Base-by-base conservation (phyloP, 2,329 filamentous ascomycete genomes). In the Fusarium sp. region DNA sequence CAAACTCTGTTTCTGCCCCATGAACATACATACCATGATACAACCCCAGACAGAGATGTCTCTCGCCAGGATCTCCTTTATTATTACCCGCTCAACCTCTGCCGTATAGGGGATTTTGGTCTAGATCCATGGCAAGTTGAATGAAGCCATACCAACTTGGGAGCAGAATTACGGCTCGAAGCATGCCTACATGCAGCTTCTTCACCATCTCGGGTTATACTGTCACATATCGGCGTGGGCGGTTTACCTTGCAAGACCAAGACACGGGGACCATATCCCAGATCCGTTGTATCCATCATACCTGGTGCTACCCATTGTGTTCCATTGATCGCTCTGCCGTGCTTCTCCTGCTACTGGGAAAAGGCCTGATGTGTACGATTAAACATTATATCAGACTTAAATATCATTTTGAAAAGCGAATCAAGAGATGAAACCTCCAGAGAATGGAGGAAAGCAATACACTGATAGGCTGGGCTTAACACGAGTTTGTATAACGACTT, bases 1-100 rank as follows among this genome's bases (percentile, higher is more conserved):
- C 45, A 45, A 50, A 64, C 44, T 57, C 59, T 62, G 36, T 42
- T 47, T 40, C 41, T 38, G 28, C 20, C 42, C 34, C 38, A 33
- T 52, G n/a, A 12, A n/a, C 36, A 30, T 45, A 28, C 30, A 30
- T 30, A 42, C 18, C 26, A 11, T 33, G 37, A 41, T 28, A 38
- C 34, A 57, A 50, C 41, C 18, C 45, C 10, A 30, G 30, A 30
- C 30, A 30, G 4, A 3, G 30, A 30, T 16, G 10, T 36, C 28
- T 18, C n/a, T 33, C 4, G 33, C 59, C n/a, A 36, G 50, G 52
- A 64, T 51, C n/a, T n/a, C 51, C 18, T 59, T 33, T 50, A n/a
- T 33, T 36, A 10, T 45, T n/a, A 30, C 38, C 60, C 28, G 23
- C 12, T 31, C 40, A 37, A 50, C 36, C 40, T 18, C 28, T 46